These are phyloP conservation scores for Biscogniauxia mediterranea DNA, from an alignment of 2,329 filamentous ascomycete species.

Conservation along the genomic window DNA sequence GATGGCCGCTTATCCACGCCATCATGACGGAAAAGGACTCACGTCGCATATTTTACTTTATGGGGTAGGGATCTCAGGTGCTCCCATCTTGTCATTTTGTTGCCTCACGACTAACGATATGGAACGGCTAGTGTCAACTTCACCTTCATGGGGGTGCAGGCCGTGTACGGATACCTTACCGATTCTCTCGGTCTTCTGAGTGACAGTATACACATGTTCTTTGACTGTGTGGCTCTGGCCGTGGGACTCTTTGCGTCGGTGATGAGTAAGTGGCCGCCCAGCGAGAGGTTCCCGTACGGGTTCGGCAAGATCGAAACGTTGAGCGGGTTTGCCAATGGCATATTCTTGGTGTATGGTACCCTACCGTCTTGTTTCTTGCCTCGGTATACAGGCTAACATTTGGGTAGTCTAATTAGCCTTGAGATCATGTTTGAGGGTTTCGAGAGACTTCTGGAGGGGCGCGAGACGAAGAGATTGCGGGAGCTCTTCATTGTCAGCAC, in stretches of 20 bases:
- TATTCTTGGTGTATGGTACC: slow-evolving; percentile 76
- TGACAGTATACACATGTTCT: slow-evolving; percentile 99
- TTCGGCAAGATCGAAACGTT: slow-evolving; percentile 96
- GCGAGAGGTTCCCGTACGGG: slow-evolving; percentile 84
- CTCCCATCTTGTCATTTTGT: slow-evolving; percentile 1
- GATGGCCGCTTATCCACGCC: slow-evolving; percentile 77
- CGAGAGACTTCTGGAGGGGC: slow-evolving; percentile 80
- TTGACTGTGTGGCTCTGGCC: slow-evolving; percentile 89
- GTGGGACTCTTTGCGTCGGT: slow-evolving; percentile 91
- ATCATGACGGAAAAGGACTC: slow-evolving; percentile 91
- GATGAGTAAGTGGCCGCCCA: slow-evolving; percentile 95
- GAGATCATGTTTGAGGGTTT: slow-evolving; percentile 96
- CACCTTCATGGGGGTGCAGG: slow-evolving; percentile 89
- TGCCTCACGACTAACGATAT: slow-evolving; percentile 11
- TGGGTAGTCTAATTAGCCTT: slow-evolving; percentile 77
- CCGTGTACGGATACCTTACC: slow-evolving; percentile 89
- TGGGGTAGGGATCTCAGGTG: slow-evolving; percentile 59
- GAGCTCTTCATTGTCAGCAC: slow-evolving; percentile 89
- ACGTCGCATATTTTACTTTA: slow-evolving; percentile 94
- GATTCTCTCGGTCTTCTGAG: slow-evolving; percentile 93
- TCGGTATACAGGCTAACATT: slow-evolving; percentile 1
- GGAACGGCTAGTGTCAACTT: slow-evolving; percentile 72
- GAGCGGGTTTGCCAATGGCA: slow-evolving; percentile 93
- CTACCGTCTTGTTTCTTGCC: background rate
- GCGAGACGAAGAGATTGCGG: slow-evolving; percentile 76